phyloP scores from a whole-genome alignment of 2,329 filamentous ascomycete genomes.

The Drechslerella coelobrocha region DNA sequence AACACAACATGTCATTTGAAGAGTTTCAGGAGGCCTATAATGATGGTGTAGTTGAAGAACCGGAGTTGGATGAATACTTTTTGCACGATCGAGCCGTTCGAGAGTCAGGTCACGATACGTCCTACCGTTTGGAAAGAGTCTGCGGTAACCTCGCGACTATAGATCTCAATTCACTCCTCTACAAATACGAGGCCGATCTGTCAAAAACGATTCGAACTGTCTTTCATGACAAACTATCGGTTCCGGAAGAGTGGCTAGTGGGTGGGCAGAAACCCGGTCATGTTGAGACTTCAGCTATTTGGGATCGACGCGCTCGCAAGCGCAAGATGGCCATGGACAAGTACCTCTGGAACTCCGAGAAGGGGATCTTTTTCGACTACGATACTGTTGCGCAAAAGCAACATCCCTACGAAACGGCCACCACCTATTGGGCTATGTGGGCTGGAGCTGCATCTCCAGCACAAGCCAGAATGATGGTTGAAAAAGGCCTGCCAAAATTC shows the following conservation, averaged over 20 bases:
- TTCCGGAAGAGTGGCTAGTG: conserved; percentile 81
- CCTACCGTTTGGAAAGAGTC: conserved; percentile 86
- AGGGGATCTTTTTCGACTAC: conserved; percentile 98
- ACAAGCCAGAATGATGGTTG: conserved; percentile 84
- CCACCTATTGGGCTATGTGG: conserved; percentile 98
- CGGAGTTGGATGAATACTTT: conserved; percentile 93
- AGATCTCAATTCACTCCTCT: conserved; percentile 90
- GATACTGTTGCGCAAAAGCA: conserved; percentile 81
- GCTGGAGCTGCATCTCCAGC: conserved; percentile 83
- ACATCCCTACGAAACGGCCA: conserved; percentile 85
- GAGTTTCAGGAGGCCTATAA: conserved; percentile 93
- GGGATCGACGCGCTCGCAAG: conserved; percentile 86
- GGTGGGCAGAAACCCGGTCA: conserved; percentile 70
- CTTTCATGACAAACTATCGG: conserved; percentile 81
- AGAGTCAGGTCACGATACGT: conserved; percentile 95
- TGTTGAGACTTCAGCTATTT: conserved; percentile 80
- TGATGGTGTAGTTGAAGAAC: conserved; percentile 74
- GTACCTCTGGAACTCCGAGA: conserved; percentile 88
- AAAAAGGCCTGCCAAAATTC: conserved; percentile 81
- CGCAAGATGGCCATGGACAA: conserved; percentile 88
- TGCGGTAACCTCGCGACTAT: conserved; percentile 90
- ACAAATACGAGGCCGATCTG: conserved; percentile 97
- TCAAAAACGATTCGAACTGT: conserved; percentile 80
- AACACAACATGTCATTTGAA: conserved; percentile 79
- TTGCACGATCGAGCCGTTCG: conserved; percentile 93